Evolutionary conservation across 345 rosid genomes (phyloP).

Genomic region (Corymbia maculata): DNA sequence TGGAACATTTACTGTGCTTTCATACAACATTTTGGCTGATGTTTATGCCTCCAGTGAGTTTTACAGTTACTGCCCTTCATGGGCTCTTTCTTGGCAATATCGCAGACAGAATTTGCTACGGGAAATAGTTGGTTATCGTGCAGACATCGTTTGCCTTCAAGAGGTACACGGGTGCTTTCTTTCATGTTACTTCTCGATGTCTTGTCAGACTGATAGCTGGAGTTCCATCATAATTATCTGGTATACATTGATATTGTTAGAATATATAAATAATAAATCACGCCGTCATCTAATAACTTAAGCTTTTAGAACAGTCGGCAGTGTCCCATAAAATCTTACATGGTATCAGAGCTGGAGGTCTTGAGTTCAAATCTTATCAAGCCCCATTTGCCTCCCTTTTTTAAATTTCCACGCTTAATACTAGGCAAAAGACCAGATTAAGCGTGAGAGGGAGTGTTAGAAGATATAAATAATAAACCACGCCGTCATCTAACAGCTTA

Average conservation of each 20-base stretch:
- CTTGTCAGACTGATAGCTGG: neutral
- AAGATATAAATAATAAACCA: too few species aligned
- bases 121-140: conserved; percentile 88
- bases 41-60: conserved; percentile 61
- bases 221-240: neutral
- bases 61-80: conserved; percentile 90
- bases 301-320: too few species aligned
- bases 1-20: conserved; percentile 85
- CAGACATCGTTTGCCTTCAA: conserved; percentile 94
- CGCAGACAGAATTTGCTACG: conserved; percentile 86
- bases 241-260: neutral
- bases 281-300: too few species aligned
- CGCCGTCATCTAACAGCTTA: too few species aligned
- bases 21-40: conserved; percentile 93
- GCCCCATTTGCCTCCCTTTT: too few species aligned
- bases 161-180: conserved; percentile 39
- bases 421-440: too few species aligned
- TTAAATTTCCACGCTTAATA: too few species aligned
- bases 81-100: conserved; percentile 98
- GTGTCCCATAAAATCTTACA: too few species aligned
- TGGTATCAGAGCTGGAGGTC: too few species aligned
- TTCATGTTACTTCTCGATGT: neutral
- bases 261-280: too few species aligned
- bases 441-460: too few species aligned
- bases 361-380: too few species aligned